These are phyloP conservation scores for Metschnikowia aberdeeniae DNA, from an alignment of 805 yeast species.

Conservation along the genomic window DNA sequence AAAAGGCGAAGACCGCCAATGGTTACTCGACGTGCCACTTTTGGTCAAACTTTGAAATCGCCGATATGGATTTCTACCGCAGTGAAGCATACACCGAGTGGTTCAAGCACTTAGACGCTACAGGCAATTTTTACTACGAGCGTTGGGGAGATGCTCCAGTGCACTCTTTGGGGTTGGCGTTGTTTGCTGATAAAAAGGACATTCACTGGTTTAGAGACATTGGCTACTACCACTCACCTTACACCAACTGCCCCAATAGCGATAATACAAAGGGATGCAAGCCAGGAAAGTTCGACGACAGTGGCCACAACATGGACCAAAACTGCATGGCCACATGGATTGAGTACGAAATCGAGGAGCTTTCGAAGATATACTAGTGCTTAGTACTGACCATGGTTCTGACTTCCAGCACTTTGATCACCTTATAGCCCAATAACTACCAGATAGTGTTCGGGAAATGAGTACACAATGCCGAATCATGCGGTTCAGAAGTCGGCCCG, in stretches of 20 bases:
- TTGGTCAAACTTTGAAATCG: constrained; percentile 89
- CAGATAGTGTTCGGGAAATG: no score
- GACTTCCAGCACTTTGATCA: no score
- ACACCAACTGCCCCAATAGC: constrained; percentile 67
- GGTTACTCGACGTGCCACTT: constrained; percentile 74
- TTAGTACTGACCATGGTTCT: no score
- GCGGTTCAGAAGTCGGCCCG: not conserved
- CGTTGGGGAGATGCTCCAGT: constrained; percentile 96
- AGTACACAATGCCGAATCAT: no score
- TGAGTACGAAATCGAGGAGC: constrained; percentile 29
- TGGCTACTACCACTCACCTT: constrained; percentile 75
- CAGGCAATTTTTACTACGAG: constrained; percentile 85
- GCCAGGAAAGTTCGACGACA: constrained; percentile 52
- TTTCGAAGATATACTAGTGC: constrained; percentile 8
- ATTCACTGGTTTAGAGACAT: constrained; percentile 88
- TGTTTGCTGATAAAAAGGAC: constrained; percentile 63
- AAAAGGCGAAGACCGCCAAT: constrained; percentile 37
- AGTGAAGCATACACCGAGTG: constrained; percentile 61
- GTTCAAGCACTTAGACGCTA: constrained; percentile 57
- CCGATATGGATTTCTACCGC: constrained; percentile 76
- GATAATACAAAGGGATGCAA: constrained; percentile 43
- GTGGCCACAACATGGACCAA: constrained; percentile 53
- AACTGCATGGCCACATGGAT: constrained; percentile 78
- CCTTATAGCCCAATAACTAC: no score
- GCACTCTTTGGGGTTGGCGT: constrained; percentile 67